Evolutionary conservation across 768 basidiomycete species (phyloP), one percentile per base, ranked within the genome.

Genomic region (Kwoniella dejecticola): DNA sequence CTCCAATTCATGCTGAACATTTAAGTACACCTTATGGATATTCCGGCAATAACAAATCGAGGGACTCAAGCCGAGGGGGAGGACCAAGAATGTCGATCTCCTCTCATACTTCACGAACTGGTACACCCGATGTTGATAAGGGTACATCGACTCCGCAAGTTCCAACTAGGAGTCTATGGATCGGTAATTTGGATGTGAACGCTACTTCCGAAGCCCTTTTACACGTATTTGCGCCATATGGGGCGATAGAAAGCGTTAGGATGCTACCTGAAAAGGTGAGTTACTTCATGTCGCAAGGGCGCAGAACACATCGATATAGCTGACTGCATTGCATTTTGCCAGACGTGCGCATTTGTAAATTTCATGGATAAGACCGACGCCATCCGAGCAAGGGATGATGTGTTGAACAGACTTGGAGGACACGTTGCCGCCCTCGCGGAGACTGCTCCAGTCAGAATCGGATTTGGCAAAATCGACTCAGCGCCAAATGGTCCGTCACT

Each of bases 331-430:
- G 5, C 15, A 27, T 31, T 27, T 30, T 15, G 60, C 36, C 62
- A 97, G 94, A 93, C 96, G 78, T 99, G 96, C 76, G 96, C 95
- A 8, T 99, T 99, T 77, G 95, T 99, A 76, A 99, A 99, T 77
- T 99, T 96, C 77, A 91, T 96, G 45, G 93, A 96, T 66, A 89
- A 90, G 76, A 84, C 86, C 0, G 95, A 98, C 78, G 95, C 95
- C n/a, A 88, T 98, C 66, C 87, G 91, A 60, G 96, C 96, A 12
- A 95, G 96, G 76, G 96, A 99, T 26, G 96, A 99, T 79, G 94
- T 99, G 40, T 83, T 96, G 55, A 97, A 95, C 78, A 87, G 95
- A 23, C 85, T 97, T 24, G 92, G 92, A 47, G 94, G 95, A 6
- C 76, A 79, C 36, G 92, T 96, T 62, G 27, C 74, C 12, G 89